Percentiles rank a stretch among this genome's conserved stretches.
phyloP scores from a whole-genome alignment of 495 filamentous ascomycete genomes.

The Xylaria venustula region DNA sequence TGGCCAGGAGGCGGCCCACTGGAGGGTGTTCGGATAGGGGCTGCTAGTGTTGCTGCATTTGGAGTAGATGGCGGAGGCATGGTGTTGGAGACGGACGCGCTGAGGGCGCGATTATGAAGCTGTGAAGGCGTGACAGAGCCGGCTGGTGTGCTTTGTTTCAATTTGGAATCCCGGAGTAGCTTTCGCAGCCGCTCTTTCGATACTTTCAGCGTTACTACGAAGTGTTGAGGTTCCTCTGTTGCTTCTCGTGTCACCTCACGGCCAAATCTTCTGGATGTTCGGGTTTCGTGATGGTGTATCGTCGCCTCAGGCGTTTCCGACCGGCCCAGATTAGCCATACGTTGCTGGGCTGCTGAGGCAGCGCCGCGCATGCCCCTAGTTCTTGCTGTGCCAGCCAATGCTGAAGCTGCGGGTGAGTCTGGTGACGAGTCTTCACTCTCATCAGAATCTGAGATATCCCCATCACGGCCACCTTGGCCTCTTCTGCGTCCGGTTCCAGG shows the following conservation, averaged over 20 bases:
- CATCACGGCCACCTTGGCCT: slow-evolving; percentile 56
- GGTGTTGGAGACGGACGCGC: slow-evolving; percentile 52
- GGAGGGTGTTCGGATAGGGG: slow-evolving; percentile 34
- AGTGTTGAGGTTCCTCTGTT: slow-evolving; percentile 61
- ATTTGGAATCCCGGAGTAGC: slow-evolving; percentile 45
- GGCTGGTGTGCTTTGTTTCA: slow-evolving; percentile 38
- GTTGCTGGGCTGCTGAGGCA: slow-evolving; percentile 74
- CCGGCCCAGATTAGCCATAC: slow-evolving; percentile 73
- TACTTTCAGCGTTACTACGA: slow-evolving; percentile 74
- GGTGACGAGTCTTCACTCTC: slow-evolving; percentile 84
- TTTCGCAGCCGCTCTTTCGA: slow-evolving; percentile 61
- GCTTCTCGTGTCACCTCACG: slow-evolving; percentile 65
- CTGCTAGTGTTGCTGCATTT: slow-evolving; percentile 29
- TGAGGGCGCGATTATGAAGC: slow-evolving; percentile 49
- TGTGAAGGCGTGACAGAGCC: slow-evolving; percentile 49
- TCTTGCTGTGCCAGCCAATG: slow-evolving; percentile 74
- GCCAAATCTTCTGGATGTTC: slow-evolving; percentile 60
- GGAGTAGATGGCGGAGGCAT: slow-evolving; percentile 62
- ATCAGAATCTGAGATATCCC: slow-evolving; percentile 82
- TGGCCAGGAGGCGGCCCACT: slow-evolving; percentile 46
- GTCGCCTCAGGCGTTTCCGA: slow-evolving; percentile 85
- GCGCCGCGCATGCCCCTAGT: slow-evolving; percentile 86
- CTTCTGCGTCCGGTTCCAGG: slow-evolving; percentile 56
- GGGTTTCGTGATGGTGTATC: slow-evolving; percentile 67
- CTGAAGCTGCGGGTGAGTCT: slow-evolving; percentile 78